Percentiles rank a stretch among this genome's conserved stretches.
Conservation (phyloP, 169 alveolate species). For the Plasmodium cynomolgi region DNA sequence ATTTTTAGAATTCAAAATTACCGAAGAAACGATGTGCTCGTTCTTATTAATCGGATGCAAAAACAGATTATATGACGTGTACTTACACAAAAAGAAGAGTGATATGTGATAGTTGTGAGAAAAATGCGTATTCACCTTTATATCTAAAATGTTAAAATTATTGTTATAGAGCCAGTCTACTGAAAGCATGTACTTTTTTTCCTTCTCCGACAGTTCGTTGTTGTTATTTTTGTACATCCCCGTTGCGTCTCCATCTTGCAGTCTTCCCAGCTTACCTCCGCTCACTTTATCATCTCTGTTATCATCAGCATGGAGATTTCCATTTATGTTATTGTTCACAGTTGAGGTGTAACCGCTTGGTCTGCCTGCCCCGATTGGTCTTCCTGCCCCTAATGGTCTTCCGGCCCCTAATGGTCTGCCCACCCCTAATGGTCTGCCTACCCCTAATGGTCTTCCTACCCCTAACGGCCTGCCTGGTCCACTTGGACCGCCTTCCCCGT, state of each 20-base stretch:
- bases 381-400: background rate
- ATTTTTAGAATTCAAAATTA: constrained; percentile 37
- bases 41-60: constrained; percentile 62
- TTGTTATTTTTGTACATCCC: background rate
- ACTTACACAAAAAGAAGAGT: constrained; percentile 54
- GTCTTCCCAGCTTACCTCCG: background rate
- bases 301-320: background rate
- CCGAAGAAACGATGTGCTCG: constrained; percentile 49
- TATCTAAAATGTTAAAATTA: constrained; percentile 42
- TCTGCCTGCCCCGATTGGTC: background rate
- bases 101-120: constrained; percentile 62
- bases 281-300: background rate
- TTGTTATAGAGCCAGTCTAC: constrained; percentile 20
- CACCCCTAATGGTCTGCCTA: background rate
- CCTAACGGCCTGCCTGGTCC: background rate
- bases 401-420: background rate
- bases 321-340: background rate
- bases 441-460: background rate
- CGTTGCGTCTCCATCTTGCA: background rate
- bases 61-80: constrained; percentile 63
- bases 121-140: constrained; percentile 64
- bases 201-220: constrained; percentile 11
- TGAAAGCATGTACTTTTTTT: constrained; percentile 31
- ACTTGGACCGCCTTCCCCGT: background rate
- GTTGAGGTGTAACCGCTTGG: background rate